These are phyloP conservation scores for Venturia aucupariae DNA, from an alignment of 2,329 filamentous ascomycete genomes.

Conservation along the genomic window DNA sequence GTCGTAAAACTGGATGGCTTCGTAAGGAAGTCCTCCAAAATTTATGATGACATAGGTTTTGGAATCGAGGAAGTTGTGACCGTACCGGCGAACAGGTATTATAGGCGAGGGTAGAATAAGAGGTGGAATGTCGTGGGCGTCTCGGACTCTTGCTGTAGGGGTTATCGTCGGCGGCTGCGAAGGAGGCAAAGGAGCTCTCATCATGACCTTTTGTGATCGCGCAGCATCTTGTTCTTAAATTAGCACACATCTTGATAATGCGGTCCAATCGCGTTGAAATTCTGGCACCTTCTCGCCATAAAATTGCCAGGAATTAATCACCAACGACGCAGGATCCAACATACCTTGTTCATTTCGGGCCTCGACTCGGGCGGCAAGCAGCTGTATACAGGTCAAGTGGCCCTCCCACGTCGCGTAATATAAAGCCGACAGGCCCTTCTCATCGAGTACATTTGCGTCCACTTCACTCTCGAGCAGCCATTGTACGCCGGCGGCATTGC, in stretches of 20 bases:
- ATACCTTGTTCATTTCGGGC: not conserved
- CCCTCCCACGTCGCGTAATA: slow-evolving; percentile 99
- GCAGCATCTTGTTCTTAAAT: not conserved
- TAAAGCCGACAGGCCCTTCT: slow-evolving; percentile 88
- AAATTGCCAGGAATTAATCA: not conserved
- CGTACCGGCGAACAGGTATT: slow-evolving; percentile 86
- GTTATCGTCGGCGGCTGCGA: slow-evolving; percentile 14
- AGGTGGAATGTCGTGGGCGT: slow-evolving; percentile 81
- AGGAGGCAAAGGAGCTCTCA: not conserved
- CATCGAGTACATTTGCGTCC: slow-evolving; percentile 71
- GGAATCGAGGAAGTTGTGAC: slow-evolving; percentile 96
- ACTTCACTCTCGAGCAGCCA: slow-evolving; percentile 72
- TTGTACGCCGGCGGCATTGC: slow-evolving; percentile 79
- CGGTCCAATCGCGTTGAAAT: not conserved
- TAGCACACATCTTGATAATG: not conserved
- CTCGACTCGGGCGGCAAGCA: slow-evolving; percentile 42
- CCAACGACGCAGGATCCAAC: not conserved
- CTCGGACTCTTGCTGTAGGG: slow-evolving; percentile 52
- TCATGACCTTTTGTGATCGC: not conserved
- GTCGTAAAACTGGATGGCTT: slow-evolving; percentile 91
- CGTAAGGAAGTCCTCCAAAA: slow-evolving; percentile 64
- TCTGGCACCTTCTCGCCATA: not conserved
- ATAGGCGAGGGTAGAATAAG: slow-evolving; percentile 91
- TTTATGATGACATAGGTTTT: slow-evolving; percentile 92
- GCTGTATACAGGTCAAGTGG: slow-evolving; percentile 85